These are phyloP conservation scores for Puccinia novopanici DNA, from an alignment of 1,284 basidiomycete genomes.

Conservation along the genomic window DNA sequence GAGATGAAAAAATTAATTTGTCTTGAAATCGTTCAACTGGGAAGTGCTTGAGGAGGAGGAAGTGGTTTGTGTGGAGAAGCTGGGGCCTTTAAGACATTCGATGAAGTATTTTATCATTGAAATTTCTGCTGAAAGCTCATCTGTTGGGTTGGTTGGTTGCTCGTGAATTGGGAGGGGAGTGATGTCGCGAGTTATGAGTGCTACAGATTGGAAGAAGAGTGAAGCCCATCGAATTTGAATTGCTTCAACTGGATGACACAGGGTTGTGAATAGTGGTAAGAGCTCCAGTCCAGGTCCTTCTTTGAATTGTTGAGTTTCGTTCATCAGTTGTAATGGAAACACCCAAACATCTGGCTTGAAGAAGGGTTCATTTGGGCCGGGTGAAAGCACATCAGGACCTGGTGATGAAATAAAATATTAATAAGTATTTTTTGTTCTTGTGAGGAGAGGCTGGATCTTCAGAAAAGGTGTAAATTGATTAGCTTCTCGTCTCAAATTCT, in stretches of 20 bases:
- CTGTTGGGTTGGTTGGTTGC: background rate
- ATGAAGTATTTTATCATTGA: slow-evolving; percentile 16
- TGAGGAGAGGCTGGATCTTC: background rate
- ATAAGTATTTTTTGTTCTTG: background rate
- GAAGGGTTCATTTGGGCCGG: slow-evolving; percentile 5
- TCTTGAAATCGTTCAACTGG: background rate
- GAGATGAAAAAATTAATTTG: background rate
- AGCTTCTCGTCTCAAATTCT: slow-evolving; percentile 10
- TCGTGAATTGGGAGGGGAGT: background rate
- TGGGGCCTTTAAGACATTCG: background rate
- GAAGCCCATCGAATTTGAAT: background rate
- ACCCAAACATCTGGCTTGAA: slow-evolving; percentile 1
- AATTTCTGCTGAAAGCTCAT: background rate
- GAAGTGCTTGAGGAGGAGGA: background rate
- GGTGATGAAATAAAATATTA: background rate
- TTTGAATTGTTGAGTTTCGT: background rate
- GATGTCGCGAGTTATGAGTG: slow-evolving; percentile 3
- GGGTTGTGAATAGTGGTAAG: background rate
- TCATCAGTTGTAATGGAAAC: background rate
- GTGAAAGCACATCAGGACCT: slow-evolving; percentile 11
- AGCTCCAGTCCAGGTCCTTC: background rate
- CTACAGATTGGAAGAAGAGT: background rate
- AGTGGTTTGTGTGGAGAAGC: background rate
- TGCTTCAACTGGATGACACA: background rate
- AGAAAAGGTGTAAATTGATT: background rate